These are phyloP conservation scores for Phlebiopsis flavidoalba DNA, from an alignment of 768 basidiomycete genomes.

Conservation along the genomic window DNA sequence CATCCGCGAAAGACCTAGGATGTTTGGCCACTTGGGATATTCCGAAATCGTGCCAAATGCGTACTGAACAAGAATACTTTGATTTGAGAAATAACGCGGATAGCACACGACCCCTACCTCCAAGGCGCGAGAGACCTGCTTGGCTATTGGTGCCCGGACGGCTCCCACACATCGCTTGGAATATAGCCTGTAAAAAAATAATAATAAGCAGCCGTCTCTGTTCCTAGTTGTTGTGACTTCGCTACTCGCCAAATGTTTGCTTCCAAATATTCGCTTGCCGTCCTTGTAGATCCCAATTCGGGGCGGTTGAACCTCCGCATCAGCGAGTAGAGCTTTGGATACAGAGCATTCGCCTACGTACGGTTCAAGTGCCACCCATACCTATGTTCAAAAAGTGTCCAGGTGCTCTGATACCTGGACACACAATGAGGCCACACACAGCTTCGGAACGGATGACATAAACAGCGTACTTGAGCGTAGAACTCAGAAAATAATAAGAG, in stretches of 20 bases:
- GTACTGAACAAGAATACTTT: slow-evolving; percentile 35
- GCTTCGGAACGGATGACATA: not conserved
- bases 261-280: slow-evolving; percentile 57
- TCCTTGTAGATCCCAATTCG: slow-evolving; percentile 61
- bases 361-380: too few relatives aligned
- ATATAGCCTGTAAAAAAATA: slow-evolving; percentile 25
- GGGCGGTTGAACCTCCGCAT: slow-evolving; percentile 53
- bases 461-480: slow-evolving; percentile 50
- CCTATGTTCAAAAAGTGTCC: slow-evolving; percentile 42
- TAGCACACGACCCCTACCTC: slow-evolving; percentile 34
- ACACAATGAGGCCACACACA: too few relatives aligned
- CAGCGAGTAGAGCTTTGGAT: slow-evolving; percentile 52
- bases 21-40: slow-evolving; percentile 60
- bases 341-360: slow-evolving; percentile 44
- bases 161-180: slow-evolving; percentile 26
- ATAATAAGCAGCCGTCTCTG: too few relatives aligned
- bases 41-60: slow-evolving; percentile 60
- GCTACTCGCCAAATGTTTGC: slow-evolving; percentile 34
- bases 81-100: not conserved
- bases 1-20: slow-evolving; percentile 43
- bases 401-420: slow-evolving; percentile 48
- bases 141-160: slow-evolving; percentile 53
- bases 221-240: too few relatives aligned
- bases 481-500: slow-evolving; percentile 62
- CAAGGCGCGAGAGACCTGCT: slow-evolving; percentile 56